Conservation (phyloP, 345 rosid genomes). For the Eucalyptus paniculata region DNA sequence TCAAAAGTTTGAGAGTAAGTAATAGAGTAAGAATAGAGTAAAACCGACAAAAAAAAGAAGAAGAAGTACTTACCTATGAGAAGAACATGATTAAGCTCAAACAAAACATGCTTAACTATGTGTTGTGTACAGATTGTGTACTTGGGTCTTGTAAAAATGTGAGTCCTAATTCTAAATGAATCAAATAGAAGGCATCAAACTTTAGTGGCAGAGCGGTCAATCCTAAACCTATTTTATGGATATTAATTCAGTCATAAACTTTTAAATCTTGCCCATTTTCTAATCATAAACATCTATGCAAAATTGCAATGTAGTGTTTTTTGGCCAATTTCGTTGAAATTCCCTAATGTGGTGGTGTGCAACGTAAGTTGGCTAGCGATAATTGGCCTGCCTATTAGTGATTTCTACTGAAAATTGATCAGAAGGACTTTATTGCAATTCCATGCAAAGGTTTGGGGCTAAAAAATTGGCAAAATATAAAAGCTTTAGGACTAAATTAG, state of each 20-base stretch:
- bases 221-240: neutral
- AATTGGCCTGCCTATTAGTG: neutral
- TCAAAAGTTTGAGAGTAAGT: no score
- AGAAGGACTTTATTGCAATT: neutral
- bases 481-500: neutral
- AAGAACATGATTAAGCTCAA: neutral
- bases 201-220: neutral
- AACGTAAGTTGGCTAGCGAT: neutral
- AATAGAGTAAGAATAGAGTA: no score
- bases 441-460: neutral
- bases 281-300: neutral
- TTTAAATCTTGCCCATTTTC: neutral
- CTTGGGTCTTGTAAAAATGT: neutral
- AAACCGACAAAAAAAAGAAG: fast-evolving
- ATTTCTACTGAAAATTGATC: neutral
- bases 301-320: neutral
- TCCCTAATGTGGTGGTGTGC: neutral
- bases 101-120: neutral
- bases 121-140: neutral
- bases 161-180: neutral
- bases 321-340: neutral
- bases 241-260: neutral
- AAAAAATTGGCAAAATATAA: neutral
- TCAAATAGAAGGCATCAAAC: neutral
- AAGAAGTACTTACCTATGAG: neutral